These are phyloP conservation scores for Leishmania guyanensis DNA, from an alignment of 208 protist species.

Conservation along the genomic window DNA sequence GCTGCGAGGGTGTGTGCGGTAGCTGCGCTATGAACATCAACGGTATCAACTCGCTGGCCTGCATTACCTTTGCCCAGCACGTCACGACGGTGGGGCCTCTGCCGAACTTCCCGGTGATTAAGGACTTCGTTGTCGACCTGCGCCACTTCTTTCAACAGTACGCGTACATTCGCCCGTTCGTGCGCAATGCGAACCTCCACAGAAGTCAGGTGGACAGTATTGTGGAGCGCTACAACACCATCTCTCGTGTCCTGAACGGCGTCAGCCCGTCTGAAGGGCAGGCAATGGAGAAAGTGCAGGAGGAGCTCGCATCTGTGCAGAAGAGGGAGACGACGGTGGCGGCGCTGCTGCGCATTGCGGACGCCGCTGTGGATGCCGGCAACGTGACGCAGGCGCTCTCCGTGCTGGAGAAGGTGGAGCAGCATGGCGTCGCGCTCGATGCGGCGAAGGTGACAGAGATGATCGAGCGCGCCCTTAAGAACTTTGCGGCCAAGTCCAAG, in stretches of 20 bases:
- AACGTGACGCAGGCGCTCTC: conserved; percentile 66
- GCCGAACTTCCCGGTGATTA: conserved; percentile 92
- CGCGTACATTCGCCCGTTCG: conserved; percentile 88
- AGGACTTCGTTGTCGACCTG: conserved; percentile 92
- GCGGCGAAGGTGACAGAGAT: conserved; percentile 49
- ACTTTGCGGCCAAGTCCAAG: conserved; percentile 40
- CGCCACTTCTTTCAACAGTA: conserved; percentile 93
- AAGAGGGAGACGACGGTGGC: conserved; percentile 32
- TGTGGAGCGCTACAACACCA: conserved; percentile 73
- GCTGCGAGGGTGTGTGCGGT: conserved; percentile 93
- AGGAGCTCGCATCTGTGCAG: conserved; percentile 13
- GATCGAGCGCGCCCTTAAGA: conserved; percentile 70
- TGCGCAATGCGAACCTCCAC: conserved; percentile 86
- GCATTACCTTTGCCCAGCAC: conserved; percentile 86
- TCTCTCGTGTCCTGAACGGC: conserved; percentile 64
- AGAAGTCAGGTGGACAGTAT: conserved; percentile 82
- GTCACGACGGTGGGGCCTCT: conserved; percentile 86
- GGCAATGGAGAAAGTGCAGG: conserved; percentile 22
- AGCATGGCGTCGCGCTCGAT: conserved; percentile 53
- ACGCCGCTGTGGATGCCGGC: conserved; percentile 68
- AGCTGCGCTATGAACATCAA: conserved; percentile 96
- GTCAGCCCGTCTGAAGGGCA: conserved; percentile 46
- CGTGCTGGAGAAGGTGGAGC: conserved; percentile 57
- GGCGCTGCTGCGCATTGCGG: conserved; percentile 51
- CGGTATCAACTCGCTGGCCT: conserved; percentile 92